Percentiles rank a stretch among this genome's conserved stretches.
These are phyloP conservation scores for Globisporangium polare DNA, from an alignment of 352 stramenopile genomes.

Conservation along the genomic window DNA sequence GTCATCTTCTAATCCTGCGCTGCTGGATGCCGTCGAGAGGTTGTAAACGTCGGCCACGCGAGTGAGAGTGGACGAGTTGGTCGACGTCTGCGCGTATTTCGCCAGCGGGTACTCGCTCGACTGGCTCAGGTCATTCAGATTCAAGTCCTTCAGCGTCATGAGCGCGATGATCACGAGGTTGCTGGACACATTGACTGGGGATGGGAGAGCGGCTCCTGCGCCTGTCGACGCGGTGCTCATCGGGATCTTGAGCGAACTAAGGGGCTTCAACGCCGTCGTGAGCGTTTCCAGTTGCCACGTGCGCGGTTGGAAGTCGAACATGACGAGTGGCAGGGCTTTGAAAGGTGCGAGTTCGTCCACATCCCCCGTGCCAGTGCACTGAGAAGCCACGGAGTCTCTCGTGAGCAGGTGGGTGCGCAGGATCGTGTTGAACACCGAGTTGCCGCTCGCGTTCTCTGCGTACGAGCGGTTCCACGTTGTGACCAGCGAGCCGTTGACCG, in stretches of 20 bases:
- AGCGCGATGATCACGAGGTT: conserved; percentile 8
- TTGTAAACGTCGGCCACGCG: conserved; percentile 1
- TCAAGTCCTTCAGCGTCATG: background rate
- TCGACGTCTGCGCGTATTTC: conserved; percentile 1
- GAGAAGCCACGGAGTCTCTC: background rate
- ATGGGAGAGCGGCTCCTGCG: background rate
- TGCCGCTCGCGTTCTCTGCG: background rate
- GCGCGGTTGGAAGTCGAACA: conserved; percentile 16
- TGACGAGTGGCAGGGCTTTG: background rate
- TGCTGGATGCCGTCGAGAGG: background rate
- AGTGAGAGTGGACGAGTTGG: background rate
- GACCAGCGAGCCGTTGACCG: background rate
- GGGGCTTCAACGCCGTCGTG: background rate
- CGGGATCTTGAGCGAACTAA: conserved; percentile 1
- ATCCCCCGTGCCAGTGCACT: background rate
- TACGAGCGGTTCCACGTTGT: background rate
- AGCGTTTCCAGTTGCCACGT: conserved; percentile 11
- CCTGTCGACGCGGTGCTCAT: background rate
- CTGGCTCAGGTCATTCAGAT: background rate
- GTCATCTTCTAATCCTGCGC: background rate
- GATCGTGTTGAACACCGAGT: conserved; percentile 15
- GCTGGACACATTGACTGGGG: background rate
- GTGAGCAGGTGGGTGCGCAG: conserved; percentile 9
- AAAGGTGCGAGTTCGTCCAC: background rate
- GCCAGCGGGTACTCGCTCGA: background rate